Evolutionary conservation across 441 rosid species (phyloP).

Genomic region (Theobroma grandiflorum): DNA sequence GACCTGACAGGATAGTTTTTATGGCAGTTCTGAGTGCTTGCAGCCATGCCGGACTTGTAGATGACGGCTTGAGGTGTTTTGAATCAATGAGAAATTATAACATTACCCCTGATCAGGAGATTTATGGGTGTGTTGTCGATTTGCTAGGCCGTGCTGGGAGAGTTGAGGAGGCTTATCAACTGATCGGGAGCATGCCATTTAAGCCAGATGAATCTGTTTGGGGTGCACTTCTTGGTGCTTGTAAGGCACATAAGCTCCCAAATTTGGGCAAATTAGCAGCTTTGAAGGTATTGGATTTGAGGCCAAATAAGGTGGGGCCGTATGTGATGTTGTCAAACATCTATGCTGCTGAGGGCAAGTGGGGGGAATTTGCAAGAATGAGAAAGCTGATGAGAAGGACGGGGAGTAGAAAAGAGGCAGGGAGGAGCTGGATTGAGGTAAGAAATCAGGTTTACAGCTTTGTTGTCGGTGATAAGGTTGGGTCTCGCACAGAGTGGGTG

Average conservation of each 20-base stretch:
- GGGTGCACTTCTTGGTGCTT: slow-evolving; percentile 87
- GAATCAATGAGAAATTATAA: slow-evolving; percentile 58
- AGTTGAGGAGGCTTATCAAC: slow-evolving; percentile 74
- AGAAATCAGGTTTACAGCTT: slow-evolving; percentile 65
- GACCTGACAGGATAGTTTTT: slow-evolving; percentile 80
- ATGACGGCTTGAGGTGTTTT: slow-evolving; percentile 79
- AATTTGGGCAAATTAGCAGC: slow-evolving; percentile 76
- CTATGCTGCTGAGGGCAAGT: slow-evolving; percentile 81
- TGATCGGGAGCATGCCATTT: slow-evolving; percentile 77
- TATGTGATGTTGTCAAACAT: slow-evolving; percentile 78
- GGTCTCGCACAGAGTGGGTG: slow-evolving; percentile 46
- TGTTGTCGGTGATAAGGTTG: slow-evolving; percentile 59
- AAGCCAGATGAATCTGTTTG: slow-evolving; percentile 81
- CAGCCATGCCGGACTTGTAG: slow-evolving; percentile 89
- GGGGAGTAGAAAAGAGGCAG: slow-evolving; percentile 78
- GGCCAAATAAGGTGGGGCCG: slow-evolving; percentile 66
- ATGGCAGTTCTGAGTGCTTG: slow-evolving; percentile 89
- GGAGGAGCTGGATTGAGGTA: slow-evolving; percentile 86
- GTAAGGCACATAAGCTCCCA: slow-evolving; percentile 62
- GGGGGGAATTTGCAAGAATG: slow-evolving; percentile 73
- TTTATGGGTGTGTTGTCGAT: slow-evolving; percentile 87
- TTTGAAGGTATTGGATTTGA: slow-evolving; percentile 59
- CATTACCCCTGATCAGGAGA: slow-evolving; percentile 60
- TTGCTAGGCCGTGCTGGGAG: slow-evolving; percentile 92
- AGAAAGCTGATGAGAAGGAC: slow-evolving; percentile 69